Percentiles rank a stretch among this genome's conserved stretches.
Conservation (phyloP, 2,329 filamentous ascomycete species). For the Hymenoscyphus salicellus region DNA sequence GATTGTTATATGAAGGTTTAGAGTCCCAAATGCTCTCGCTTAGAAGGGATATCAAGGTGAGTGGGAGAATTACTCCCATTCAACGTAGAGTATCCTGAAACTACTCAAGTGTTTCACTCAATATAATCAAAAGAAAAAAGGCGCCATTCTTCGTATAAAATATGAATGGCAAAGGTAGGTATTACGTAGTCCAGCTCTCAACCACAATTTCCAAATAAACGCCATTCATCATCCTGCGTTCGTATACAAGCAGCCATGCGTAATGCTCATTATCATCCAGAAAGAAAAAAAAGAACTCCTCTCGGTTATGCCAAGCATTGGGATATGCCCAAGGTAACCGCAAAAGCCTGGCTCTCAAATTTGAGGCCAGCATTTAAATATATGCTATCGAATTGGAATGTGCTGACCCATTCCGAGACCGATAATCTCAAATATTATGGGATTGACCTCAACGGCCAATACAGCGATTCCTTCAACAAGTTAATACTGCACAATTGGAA, state of each 20-base stretch:
- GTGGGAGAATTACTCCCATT: background rate
- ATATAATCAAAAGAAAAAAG: background rate
- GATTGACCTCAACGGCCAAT: slow-evolving; percentile 57
- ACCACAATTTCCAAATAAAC: slow-evolving; percentile 1
- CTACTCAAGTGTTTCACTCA: background rate
- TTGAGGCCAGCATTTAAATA: background rate
- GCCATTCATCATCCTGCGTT: background rate
- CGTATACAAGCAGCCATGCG: slow-evolving; percentile 4
- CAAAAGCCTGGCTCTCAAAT: background rate
- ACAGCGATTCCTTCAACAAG: slow-evolving; percentile 67
- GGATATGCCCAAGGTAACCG: background rate
- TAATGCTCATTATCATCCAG: slow-evolving; percentile 3
- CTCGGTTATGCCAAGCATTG: background rate
- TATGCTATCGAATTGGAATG: slow-evolving; percentile 16
- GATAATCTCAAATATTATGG: slow-evolving; percentile 43
- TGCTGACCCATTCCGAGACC: slow-evolving; percentile 39
- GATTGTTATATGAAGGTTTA: too few relatives aligned
- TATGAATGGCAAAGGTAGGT: background rate
- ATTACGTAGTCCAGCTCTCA: slow-evolving; percentile 1
- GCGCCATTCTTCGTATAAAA: background rate
- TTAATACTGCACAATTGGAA: slow-evolving; percentile 5
- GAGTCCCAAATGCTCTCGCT: too few relatives aligned
- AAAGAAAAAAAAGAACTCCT: background rate
- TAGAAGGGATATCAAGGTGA: background rate
- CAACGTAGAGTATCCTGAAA: background rate